Evolutionary conservation across 2,329 filamentous ascomycete genomes (phyloP), one percentile per base, ranked within the genome.

Genomic region (Neospermospora avenae): DNA sequence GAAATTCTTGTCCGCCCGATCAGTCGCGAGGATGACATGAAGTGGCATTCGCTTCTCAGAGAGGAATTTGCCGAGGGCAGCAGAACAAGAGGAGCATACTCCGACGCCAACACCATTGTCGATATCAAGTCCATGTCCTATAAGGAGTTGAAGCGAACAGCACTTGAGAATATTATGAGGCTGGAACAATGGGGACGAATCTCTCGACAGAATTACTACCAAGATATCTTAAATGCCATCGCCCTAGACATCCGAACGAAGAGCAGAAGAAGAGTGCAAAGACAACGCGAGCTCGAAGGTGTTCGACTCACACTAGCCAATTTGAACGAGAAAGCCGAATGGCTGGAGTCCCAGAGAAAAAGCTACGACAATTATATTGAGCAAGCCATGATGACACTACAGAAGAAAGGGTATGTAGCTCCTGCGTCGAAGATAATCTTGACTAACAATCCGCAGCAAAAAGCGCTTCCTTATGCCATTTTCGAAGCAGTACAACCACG

Each of bases 321-420:
- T 65, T 77, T 96, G 63, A 87, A 91, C 74, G 86, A 92, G 68
- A 95, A 99, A 77, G 93, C 93, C 39, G 84, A 86, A 66, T 99
- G 96, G 76, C 83, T 99, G 10, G 95, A 99, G 72, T 89, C 92
- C 68, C 95, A 99, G 77, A 85, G 96, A 62, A 96, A 96, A 81
- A 95, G 88, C 66, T 99, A 99, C 77, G 96, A 99, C 73, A 92
- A 99, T 77, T 99, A 99, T 76, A 96, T 99, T 71, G 96, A 99
- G 77, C 93, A 96, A 75, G 93, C 95, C 52, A 97, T 99, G 91
- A 83, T 93, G 62, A 99, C 96, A 4, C 81, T 99, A 60, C 95
- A 98, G 75, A 96, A 97, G 76, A 97, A 97, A 77, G 93, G 89
- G 84, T 88, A 81, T 74, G 83, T 75, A 51, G 54, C 11, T 18